phyloP scores from a whole-genome alignment of 2,329 filamentous ascomycete species.

The Xylariaceae sp. region DNA sequence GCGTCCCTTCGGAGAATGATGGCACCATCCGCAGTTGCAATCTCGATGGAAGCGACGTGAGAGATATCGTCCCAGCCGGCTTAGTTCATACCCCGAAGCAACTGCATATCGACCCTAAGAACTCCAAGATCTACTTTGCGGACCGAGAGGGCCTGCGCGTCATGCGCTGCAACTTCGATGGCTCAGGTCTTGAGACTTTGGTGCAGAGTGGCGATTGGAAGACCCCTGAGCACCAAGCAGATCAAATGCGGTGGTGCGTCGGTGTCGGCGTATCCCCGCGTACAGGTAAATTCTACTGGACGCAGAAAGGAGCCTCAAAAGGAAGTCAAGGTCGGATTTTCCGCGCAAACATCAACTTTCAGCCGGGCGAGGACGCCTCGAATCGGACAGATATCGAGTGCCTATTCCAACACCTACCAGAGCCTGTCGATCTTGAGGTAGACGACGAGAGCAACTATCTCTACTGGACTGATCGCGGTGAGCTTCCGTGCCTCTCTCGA shows the following conservation, averaged over 20 bases:
- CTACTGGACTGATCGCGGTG: constrained; percentile 61
- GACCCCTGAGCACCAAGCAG: neutral
- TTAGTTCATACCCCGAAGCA: constrained; percentile 49
- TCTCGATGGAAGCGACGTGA: constrained; percentile 46
- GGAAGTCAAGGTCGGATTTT: constrained; percentile 49
- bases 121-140: constrained; percentile 37
- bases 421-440: constrained; percentile 56
- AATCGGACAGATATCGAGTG: constrained; percentile 39
- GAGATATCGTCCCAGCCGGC: constrained; percentile 41
- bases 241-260: constrained; percentile 47
- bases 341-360: constrained; percentile 41
- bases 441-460: constrained; percentile 42
- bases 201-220: constrained; percentile 32
- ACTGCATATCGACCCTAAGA: constrained; percentile 30
- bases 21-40: constrained; percentile 43
- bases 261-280: constrained; percentile 46
- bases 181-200: constrained; percentile 37
- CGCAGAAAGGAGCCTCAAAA: constrained; percentile 55
- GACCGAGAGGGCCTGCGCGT: constrained; percentile 44
- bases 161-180: constrained; percentile 38
- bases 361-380: constrained; percentile 30
- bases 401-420: constrained; percentile 44
- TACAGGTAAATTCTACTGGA: constrained; percentile 53
- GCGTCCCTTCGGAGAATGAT: constrained; percentile 35
- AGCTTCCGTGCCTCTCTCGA: too few relatives aligned